These are phyloP conservation scores for Xylariaceae sp. DNA, from an alignment of 2,329 filamentous ascomycete species.

Conservation along the genomic window DNA sequence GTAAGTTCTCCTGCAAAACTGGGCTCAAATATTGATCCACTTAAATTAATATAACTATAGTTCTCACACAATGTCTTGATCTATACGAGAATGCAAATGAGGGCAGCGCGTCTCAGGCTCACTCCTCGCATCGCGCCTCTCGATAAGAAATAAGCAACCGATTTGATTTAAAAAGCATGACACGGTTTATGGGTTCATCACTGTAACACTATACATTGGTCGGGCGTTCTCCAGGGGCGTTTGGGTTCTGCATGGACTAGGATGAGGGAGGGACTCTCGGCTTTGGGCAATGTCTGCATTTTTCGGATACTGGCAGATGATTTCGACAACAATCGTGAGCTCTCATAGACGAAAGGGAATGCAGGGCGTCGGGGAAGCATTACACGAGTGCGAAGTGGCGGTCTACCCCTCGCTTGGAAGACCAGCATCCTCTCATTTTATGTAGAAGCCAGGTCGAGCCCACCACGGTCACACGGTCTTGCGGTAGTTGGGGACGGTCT, in stretches of 20 bases:
- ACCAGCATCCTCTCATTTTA: conserved; percentile 11
- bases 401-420: conserved; percentile 11
- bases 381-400: conserved; percentile 6
- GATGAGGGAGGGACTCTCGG: conserved; percentile 22
- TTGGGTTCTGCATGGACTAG: conserved; percentile 22
- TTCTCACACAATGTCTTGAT: conserved; percentile 39
- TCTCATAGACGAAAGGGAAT: conserved; percentile 16
- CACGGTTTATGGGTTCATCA: conserved; percentile 10
- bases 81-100: conserved; percentile 41
- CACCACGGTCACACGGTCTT: conserved; percentile 12
- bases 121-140: conserved; percentile 18
- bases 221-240: conserved; percentile 22
- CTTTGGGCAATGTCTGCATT: conserved; percentile 13
- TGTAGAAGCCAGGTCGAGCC: conserved; percentile 9
- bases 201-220: conserved; percentile 23
- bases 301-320: conserved; percentile 12
- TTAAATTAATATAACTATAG: conserved; percentile 18
- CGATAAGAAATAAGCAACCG: conserved; percentile 4
- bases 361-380: conserved; percentile 15
- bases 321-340: conserved; percentile 15
- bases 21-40: neutral
- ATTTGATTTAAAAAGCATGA: conserved; percentile 14
- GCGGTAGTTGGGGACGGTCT: conserved; percentile 15
- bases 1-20: conserved; percentile 49
- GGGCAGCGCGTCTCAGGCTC: conserved; percentile 25